Evolutionary conservation across 306 rosid genomes (phyloP), one percentile per base, ranked within the genome.

Genomic region (Casuarina glauca): DNA sequence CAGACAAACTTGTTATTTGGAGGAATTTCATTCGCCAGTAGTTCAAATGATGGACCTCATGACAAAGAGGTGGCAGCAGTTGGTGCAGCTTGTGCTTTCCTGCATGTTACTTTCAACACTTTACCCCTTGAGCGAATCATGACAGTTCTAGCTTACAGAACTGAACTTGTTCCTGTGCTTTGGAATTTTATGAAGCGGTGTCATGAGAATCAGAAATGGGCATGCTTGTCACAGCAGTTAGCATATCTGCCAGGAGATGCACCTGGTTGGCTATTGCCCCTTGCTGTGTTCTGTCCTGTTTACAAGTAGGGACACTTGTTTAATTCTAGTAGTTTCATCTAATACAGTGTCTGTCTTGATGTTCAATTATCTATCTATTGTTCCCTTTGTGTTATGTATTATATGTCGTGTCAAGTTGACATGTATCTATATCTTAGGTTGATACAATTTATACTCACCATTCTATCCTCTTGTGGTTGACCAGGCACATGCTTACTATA

Each of bases 201-300:
- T 87, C 94, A 92, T 69, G 96, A 90, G 82, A 90, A 92, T 69
- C 88, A 90, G 79, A 92, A 87, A 74, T 92, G 98, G 98, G 79
- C 88, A 49, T 87, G 89, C 62, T 84, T 94, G 88, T 88, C 96
- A 77, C 94, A 87, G 83, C 82, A 82, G 77, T 74, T 90, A 78
- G 84, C 93, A 71, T 88, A 83, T 86, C 90, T 92, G 64, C 85
- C 96, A 8, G 97, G 96, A 68, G 98, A 92, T 84, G 89, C 94
- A 15, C 97, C 97, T 84, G 98, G 98, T 79, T 94, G 97, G 98
- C 87, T 94, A 58, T 86, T 94, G 76, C 97, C 98, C 73, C 84
- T 94, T 82, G 93, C 94, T 73, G 98, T 94, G 70, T 94, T 94
- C 83, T 92, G 98, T 81, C 98, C 98, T 11, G 97, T 94, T 78